Evolutionary conservation across 2,329 filamentous ascomycete genomes (phyloP), one percentile per base, ranked within the genome.

Genomic region (Davidsoniella australis): DNA sequence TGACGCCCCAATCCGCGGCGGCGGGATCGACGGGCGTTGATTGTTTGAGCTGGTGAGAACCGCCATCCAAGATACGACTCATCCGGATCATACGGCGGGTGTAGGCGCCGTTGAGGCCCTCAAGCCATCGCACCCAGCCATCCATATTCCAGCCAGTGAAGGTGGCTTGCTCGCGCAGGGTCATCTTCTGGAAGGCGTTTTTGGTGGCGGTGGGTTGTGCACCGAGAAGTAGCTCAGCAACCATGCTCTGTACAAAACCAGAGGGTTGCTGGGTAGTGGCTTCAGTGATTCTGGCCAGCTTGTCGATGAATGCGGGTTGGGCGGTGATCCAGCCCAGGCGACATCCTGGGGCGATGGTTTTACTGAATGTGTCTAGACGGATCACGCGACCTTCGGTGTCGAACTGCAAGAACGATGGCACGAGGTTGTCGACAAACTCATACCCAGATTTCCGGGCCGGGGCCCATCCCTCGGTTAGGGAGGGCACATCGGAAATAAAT

Each of bases 101-200:
- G 64, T 95, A 95, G 57, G 78, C 76, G 50, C 82, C 85, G 23
- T 87, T 77, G 12, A 95, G 72, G 6, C 87, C 86, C 53, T 81
- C 82, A 20, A 95, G 76, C 88, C 88, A 95, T 56, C 85, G 80
- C 12, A 94, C 81, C 85, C 85, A 95, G 55, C 88, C 88, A 53
- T 80, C 78, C 54, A 80, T 76, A 58, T 84, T 72, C 88, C 88
- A 95, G 52, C 82, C 72, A 18, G 55, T 53, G 55, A 73, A 73
- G 41, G 59, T 52, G 5, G 57, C 72, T 42, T 70, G 67, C 38
- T 75, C 70, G 51, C 69, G 65, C 37, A 63, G 62, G 2, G 71
- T 65, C 20, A 73, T 59, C 57, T 65, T 66, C 52, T 61, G 57
- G 55, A 65, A 66, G 53, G 65, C 67, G 50, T 63, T 59, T 54